Conservation (phyloP, 352 stramenopile species). For the Phytophthora tubulina region DNA sequence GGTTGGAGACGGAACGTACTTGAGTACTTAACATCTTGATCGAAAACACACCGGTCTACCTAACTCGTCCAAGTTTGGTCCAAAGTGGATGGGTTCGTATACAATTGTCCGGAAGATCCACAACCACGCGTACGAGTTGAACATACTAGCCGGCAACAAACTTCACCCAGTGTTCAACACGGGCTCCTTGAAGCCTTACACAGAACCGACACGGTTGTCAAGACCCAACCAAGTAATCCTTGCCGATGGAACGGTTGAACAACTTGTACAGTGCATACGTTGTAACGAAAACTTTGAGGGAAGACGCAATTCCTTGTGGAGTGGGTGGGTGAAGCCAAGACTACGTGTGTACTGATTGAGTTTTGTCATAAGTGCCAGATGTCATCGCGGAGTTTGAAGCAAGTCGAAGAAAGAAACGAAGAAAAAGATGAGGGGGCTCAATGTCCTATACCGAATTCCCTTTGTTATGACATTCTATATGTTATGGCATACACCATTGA, state of each 20-base stretch:
- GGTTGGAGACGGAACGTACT: constrained; percentile 16
- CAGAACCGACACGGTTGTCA: constrained; percentile 1
- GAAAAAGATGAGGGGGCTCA: no score
- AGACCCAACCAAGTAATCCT: constrained; percentile 4
- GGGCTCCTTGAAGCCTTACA: constrained; percentile 17
- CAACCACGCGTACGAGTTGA: constrained; percentile 3
- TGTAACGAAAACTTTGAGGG: neutral
- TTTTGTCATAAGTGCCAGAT: constrained; percentile 6
- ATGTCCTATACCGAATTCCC: no score
- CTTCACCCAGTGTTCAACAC: constrained; percentile 25
- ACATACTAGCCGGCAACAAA: constrained; percentile 27
- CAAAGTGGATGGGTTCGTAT: constrained; percentile 29
- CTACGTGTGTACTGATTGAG: constrained; percentile 13
- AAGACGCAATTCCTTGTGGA: neutral
- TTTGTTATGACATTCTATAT: no score
- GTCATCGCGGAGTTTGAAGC: constrained; percentile 2
- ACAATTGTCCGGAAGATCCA: constrained; percentile 12
- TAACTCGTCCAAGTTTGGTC: constrained; percentile 23
- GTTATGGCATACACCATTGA: no score
- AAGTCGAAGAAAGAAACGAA: no score
- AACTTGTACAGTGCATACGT: constrained; percentile 2
- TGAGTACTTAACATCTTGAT: constrained; percentile 27
- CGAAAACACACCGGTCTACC: constrained; percentile 16
- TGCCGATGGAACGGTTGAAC: constrained; percentile 7
- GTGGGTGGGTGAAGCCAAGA: no score